Evolutionary conservation across 495 filamentous ascomycete genomes (phyloP), one percentile per base, ranked within the genome.

Genomic region (Achaetomiella virescens): DNA sequence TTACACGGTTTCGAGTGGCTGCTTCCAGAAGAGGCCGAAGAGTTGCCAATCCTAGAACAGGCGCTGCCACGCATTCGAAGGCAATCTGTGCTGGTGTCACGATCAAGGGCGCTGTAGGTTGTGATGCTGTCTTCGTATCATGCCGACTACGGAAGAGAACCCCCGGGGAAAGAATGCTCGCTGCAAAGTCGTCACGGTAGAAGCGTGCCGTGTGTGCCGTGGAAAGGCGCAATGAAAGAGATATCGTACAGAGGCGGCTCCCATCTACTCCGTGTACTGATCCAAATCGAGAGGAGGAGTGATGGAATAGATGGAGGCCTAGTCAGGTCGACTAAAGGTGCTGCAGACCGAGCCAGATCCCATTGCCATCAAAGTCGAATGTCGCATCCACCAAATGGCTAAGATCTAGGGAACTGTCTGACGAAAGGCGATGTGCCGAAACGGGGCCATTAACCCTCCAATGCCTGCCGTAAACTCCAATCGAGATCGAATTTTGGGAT

Each of bases 391-490:
- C 55, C 58, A 67, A 50, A 53, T 58, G 66, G 60, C 57, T 54
- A 65, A 63, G 55, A 63, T 61, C 64, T 63, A 62, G 61, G 64
- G 47, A 54, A 47, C 33, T 57, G 44, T 60, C 29, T 61, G 59
- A 60, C 47, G 55, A 57, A 49, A 42, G 57, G 58, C 59, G 65
- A 68, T 56, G 31, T 57, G 66, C 64, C 55, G 67, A 61, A 64
- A 61, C 61, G 61, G 57, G 61, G 64, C 66, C 61, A 63, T 60
- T 48, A 63, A 68, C 61, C 68, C 57, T 56, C 64, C 64, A 54
- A 64, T 61, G 46, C 62, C 63, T 66, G 66, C 66, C 68, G 66
- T 58, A 18, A 70, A 70, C 68, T 68, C 68, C 68, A 62, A 66
- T 66, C 63, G 67, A 31, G 27, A 69, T 61, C 61, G 67, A 57